Evolutionary conservation across 2,329 filamentous ascomycete species (phyloP), one percentile per base, ranked within the genome.

Genomic region (Monosporascus sp.): DNA sequence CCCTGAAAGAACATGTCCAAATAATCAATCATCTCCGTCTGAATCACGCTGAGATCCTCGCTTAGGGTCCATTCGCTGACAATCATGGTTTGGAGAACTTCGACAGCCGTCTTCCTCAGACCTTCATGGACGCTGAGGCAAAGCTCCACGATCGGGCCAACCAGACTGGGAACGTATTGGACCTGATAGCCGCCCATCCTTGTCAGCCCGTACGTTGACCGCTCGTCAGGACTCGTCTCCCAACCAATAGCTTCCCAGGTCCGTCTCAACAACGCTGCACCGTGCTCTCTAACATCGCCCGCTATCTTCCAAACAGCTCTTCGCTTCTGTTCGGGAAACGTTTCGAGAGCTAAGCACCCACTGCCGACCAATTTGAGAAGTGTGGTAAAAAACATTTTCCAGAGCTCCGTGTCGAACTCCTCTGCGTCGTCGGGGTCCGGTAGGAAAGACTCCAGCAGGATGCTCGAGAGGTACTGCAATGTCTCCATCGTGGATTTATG

Each of bases 291-390:
- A 49, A 99, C 91, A 72, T 99, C 95, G 6, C 94, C 94, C 4
- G 93, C 94, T 67, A 99, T 97, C 74, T 97, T 99, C 94, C 95
- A 99, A 1, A 97, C 93, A 1, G 94, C 93, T 52, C 94, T 80
- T 46, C 94, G 80, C 74, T 97, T 99, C 72, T 99, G 94, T 69
- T 99, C 95, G 0, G 94, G 91, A 66, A 97, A 97, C 0, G 92
- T 96, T 68, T 99, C 94, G 38, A 99, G 80, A 0, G 94, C 92
- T 20, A 99, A 79, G 0, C 88, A 89, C 37, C 92, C 86, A 64
- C 91, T 97, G 5, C 90, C 89, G 3, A 99, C 90, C 3, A 97
- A 85, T 65, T 89, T 91, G 28, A 99, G 78, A 31, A 99, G 75
- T 0, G 91, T 93, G 18, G 86, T 88, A 67, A 99, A 97, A 74